Evolutionary conservation across 495 filamentous ascomycete species (phyloP).

Genomic region (Penicillium paxilli): DNA sequence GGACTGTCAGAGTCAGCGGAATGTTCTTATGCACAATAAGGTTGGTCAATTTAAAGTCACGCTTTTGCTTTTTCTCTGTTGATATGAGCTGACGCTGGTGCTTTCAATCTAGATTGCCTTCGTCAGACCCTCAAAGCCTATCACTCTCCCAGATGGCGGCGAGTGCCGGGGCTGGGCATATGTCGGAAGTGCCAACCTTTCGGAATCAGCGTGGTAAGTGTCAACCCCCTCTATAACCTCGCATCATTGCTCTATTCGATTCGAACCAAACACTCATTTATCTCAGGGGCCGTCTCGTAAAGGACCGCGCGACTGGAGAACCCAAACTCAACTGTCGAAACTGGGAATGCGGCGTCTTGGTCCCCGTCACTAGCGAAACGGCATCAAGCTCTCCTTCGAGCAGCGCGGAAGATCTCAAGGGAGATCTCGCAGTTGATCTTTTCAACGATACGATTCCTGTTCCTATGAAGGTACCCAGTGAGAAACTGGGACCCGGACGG

Average conservation of each 20-base stretch:
- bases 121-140: conserved; percentile 50
- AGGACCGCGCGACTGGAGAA: conserved; percentile 60
- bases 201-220: conserved; percentile 86
- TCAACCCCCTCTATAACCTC: no score
- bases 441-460: conserved; percentile 65
- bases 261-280: neutral
- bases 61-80: neutral
- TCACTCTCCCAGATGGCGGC: conserved; percentile 19
- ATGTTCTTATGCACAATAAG: conserved; percentile 89
- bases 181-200: conserved; percentile 88
- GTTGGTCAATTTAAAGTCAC: conserved; percentile 22
- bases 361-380: conserved; percentile 44
- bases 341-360: conserved; percentile 92
- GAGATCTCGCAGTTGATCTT: conserved; percentile 14
- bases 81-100: neutral
- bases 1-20: conserved; percentile 69
- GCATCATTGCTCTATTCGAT: no score
- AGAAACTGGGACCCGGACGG: conserved; percentile 38
- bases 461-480: conserved; percentile 67
- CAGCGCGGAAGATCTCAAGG: neutral
- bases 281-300: conserved; percentile 68
- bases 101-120: conserved; percentile 41
- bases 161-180: conserved; percentile 68
- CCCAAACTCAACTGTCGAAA: conserved; percentile 84
- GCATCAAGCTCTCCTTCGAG: neutral